phyloP scores from a whole-genome alignment of 2,329 filamentous ascomycete species.

The Colletotrichum scovillei region DNA sequence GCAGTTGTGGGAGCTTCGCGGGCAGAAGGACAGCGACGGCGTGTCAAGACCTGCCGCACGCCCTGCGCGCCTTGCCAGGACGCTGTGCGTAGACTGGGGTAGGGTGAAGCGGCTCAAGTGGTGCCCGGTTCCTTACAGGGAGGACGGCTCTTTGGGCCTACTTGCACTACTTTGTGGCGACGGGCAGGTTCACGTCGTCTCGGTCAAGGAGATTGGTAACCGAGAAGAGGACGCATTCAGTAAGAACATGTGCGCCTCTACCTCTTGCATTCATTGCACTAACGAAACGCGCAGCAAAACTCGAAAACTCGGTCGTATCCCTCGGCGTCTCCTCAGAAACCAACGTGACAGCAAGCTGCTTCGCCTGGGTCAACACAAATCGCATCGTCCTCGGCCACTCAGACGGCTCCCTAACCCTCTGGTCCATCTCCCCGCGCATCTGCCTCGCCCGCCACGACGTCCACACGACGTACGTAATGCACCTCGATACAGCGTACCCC shows the following conservation, averaged over 20 bases:
- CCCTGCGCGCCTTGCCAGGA: slow-evolving; percentile 53
- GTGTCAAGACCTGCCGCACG: slow-evolving; percentile 47
- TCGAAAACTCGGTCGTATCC: slow-evolving; percentile 56
- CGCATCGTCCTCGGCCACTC: slow-evolving; percentile 66
- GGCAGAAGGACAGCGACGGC: slow-evolving; percentile 43
- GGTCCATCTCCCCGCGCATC: slow-evolving; percentile 63
- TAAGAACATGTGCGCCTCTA: slow-evolving; percentile 42
- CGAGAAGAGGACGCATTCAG: slow-evolving; percentile 49
- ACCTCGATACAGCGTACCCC: slow-evolving; percentile 67
- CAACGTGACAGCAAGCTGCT: slow-evolving; percentile 60
- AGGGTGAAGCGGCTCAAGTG: slow-evolving; percentile 63
- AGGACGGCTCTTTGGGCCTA: slow-evolving; percentile 48
- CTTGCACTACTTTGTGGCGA: slow-evolving; percentile 63
- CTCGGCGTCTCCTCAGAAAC: slow-evolving; percentile 60
- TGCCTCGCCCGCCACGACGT: slow-evolving; percentile 63
- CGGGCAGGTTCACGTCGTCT: slow-evolving; percentile 61
- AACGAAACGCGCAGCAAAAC: slow-evolving; percentile 53
- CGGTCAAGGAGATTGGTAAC: slow-evolving; percentile 48
- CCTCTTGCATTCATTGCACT: background rate
- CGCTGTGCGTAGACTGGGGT: slow-evolving; percentile 62
- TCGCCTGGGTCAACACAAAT: slow-evolving; percentile 67
- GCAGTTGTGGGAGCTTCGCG: slow-evolving; percentile 63
- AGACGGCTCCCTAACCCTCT: slow-evolving; percentile 67
- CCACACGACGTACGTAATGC: slow-evolving; percentile 65
- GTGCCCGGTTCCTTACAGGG: slow-evolving; percentile 57